Evolutionary conservation across 257 asterid genomes (phyloP), one percentile per base, ranked within the genome.

Genomic region (Linderniella brevidens): DNA sequence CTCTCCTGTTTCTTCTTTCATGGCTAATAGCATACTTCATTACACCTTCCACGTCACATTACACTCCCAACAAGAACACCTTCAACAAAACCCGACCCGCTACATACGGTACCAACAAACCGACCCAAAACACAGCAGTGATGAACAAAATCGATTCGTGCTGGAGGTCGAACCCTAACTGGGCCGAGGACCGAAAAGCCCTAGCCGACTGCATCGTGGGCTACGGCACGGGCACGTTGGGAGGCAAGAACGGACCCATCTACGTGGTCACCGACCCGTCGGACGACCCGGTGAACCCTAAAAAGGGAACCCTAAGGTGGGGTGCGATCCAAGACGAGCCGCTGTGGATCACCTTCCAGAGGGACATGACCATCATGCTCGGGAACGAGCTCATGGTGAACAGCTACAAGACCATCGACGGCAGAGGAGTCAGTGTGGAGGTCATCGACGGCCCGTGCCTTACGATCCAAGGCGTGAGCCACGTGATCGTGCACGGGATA

Each of bases 401-500:
- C 35, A 87, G 97, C 55, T 83, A 61, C 60, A 87, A 80, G 73
- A 87, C 97, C 0, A 80, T 87, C 6, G 97, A 87, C 49, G 97
- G 97, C 52, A 68, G 97, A 63, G 97, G 97, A 48, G 88, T 35
- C 0, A 72, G 58, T 55, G 95, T 83, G 61, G 95, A 87, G 18
- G 77, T 87, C 29, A 93, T 83, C 8, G 47, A 77, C 37, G 97
- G 97, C 13, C 88, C 93, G 5, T 87, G 97, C 70, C 69, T 87
- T 12, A 83, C 92, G 5, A 57, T 87, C 8, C 76, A 70, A 37
- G 14, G 60, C 20, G 92, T 75, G 17, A 76, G 73, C 39, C 87
- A 77, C 52, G 66, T 87, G 0, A 83, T 87, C 25, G 68, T 87
- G 50, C 97, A 87, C 59, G 97, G 97, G 13, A 65, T 87, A 1